Evolutionary conservation across 2,329 filamentous ascomycete genomes (phyloP).

Genomic region (Aspergillus uvarum): DNA sequence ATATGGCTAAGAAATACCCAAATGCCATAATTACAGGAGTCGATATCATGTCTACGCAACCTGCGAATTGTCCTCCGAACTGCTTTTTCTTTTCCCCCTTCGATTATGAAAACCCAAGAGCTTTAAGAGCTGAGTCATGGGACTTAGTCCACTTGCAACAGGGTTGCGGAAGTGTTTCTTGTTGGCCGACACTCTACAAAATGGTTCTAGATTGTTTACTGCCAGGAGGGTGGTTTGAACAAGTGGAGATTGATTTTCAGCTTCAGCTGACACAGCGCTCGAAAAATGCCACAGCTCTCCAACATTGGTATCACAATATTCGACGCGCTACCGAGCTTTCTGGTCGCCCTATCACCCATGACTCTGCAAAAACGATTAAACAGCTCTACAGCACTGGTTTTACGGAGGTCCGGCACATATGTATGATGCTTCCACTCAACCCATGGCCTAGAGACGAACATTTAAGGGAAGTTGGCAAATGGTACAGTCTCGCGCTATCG

Average conservation of each 20-base stretch:
- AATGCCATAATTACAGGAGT: conserved; percentile 61
- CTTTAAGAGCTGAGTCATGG: conserved; percentile 64
- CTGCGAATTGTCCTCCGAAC: conserved; percentile 68
- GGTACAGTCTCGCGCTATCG: no score
- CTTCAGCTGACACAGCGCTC: conserved; percentile 70
- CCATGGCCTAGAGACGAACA: no score
- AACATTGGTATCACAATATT: conserved; percentile 62
- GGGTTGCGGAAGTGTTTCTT: conserved; percentile 72
- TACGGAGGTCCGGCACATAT: no score
- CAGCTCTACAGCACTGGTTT: no score
- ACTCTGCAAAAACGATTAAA: no score
- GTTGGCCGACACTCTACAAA: conserved; percentile 73
- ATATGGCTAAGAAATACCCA: conserved; percentile 70
- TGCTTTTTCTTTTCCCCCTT: conserved; percentile 65
- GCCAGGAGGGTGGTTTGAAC: conserved; percentile 77
- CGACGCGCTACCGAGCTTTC: no score
- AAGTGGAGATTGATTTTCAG: conserved; percentile 82
- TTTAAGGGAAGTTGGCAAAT: no score
- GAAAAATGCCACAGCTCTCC: conserved; percentile 56
- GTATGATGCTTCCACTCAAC: no score
- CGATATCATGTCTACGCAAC: conserved; percentile 63
- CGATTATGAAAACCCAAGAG: conserved; percentile 79
- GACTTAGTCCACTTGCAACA: conserved; percentile 83
- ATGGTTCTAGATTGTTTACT: conserved; percentile 72
- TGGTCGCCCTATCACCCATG: no score